These are phyloP conservation scores for Solanum aculeatissimum DNA, from an alignment of 305 asterid genomes.

Conservation along the genomic window DNA sequence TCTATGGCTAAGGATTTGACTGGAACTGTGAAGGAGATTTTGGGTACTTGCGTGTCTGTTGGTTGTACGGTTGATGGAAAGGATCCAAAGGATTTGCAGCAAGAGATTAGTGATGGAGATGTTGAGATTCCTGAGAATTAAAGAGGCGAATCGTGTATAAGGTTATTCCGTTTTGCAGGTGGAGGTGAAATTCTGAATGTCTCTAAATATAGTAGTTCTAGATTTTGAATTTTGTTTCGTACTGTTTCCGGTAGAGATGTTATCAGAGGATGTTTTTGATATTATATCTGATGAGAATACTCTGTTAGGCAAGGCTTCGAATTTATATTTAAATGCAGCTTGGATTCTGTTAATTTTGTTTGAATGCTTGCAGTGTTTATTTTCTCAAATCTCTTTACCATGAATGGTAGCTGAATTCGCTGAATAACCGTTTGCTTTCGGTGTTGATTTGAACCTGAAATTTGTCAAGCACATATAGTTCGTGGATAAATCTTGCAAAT, in stretches of 20 bases:
- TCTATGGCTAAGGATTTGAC: slow-evolving; percentile 51
- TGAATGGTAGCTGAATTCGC: too few species aligned
- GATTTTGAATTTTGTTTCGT: neutral
- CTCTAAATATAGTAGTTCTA: slow-evolving; percentile 7
- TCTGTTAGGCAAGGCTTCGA: too few species aligned
- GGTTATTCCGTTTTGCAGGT: neutral
- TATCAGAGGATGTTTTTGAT: neutral
- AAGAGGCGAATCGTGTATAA: neutral
- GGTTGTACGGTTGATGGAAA: slow-evolving; percentile 51
- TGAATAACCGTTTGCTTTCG: too few species aligned
- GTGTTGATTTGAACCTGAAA: too few species aligned
- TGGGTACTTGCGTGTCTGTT: slow-evolving; percentile 44
- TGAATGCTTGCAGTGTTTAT: too few species aligned
- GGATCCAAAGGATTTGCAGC: slow-evolving; percentile 52
- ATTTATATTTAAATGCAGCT: too few species aligned
- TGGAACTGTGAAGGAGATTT: slow-evolving; percentile 47
- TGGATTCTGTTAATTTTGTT: too few species aligned
- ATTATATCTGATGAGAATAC: too few species aligned
- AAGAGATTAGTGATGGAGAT: slow-evolving; percentile 41
- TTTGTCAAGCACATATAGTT: too few species aligned
- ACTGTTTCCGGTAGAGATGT: neutral
- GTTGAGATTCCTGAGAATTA: slow-evolving; percentile 38
- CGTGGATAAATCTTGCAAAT: too few species aligned
- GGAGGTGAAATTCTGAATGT: slow-evolving; percentile 5
- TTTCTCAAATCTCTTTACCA: too few species aligned